A percentile compares a stretch with the other conserved stretches of the same genome.
Conservation (phyloP, 169 alveolate species). For the Cryptosporidium andersoni region DNA sequence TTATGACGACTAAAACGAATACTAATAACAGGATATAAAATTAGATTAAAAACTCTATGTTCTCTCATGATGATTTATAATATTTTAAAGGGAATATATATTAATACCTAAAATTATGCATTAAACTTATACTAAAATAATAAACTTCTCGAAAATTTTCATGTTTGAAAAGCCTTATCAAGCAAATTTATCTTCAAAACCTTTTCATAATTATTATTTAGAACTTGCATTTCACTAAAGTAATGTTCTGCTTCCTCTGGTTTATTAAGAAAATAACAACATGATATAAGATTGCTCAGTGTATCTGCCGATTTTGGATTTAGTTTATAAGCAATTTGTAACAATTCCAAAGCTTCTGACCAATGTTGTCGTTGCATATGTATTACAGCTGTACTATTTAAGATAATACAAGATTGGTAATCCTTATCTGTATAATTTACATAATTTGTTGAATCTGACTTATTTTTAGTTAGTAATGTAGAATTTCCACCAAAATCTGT, state of each 20-base stretch:
- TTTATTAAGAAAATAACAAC: slow-evolving; percentile 38
- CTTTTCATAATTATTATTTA: slow-evolving; percentile 13
- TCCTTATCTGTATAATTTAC: background rate
- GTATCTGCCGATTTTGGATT: slow-evolving; percentile 48
- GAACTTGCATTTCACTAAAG: slow-evolving; percentile 10
- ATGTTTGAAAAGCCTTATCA: slow-evolving; percentile 13
- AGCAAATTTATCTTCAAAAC: slow-evolving; percentile 8
- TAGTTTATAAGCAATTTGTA: slow-evolving; percentile 35
- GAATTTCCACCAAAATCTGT: slow-evolving; percentile 67
- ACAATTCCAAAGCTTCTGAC: slow-evolving; percentile 47
- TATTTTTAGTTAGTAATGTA: slow-evolving; percentile 4
- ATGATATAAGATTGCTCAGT: slow-evolving; percentile 43
- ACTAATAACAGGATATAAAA: too few species aligned
- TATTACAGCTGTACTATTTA: slow-evolving; percentile 43
- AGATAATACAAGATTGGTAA: slow-evolving; percentile 35
- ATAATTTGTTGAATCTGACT: background rate
- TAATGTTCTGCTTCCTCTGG: slow-evolving; percentile 18
- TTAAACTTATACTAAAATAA: too few species aligned
- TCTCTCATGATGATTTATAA: too few species aligned
- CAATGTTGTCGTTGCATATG: slow-evolving; percentile 69
- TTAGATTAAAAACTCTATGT: too few species aligned
- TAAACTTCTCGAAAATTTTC: too few species aligned
- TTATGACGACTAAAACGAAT: too few species aligned
- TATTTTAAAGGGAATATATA: too few species aligned
- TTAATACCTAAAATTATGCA: too few species aligned